Evolutionary conservation across 805 yeast species (phyloP).

Genomic region (Pichia eremophila): DNA sequence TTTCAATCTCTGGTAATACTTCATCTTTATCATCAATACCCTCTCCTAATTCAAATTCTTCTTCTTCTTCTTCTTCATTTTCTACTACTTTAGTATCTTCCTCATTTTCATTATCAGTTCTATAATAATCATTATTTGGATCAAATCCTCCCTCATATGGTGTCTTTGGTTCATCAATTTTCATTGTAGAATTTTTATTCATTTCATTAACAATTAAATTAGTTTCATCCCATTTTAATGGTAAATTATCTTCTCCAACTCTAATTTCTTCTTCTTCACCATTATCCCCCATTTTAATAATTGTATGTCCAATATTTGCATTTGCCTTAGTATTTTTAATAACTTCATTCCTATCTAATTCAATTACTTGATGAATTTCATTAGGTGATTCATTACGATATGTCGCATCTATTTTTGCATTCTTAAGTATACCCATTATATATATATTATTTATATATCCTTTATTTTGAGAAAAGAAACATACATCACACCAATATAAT

Average conservation of each 20-base stretch:
- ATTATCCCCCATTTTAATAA: not conserved
- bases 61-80: slow-evolving; percentile 12
- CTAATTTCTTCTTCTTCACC: too few relatives aligned
- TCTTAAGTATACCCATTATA: slow-evolving; percentile 27
- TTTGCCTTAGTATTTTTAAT: slow-evolving; percentile 40
- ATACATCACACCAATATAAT: too few relatives aligned
- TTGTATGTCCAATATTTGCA: not conserved
- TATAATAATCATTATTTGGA: slow-evolving; percentile 72
- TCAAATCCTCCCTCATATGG: slow-evolving; percentile 88
- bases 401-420: slow-evolving; percentile 18
- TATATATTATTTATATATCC: too few relatives aligned
- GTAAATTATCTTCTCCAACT: too few relatives aligned
- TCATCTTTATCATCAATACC: not conserved
- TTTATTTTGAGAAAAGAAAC: too few relatives aligned
- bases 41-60: slow-evolving; percentile 1
- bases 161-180: slow-evolving; percentile 90
- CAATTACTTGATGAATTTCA: slow-evolving; percentile 11
- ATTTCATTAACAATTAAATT: slow-evolving; percentile 68
- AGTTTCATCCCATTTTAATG: slow-evolving; percentile 77
- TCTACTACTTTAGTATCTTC: too few relatives aligned
- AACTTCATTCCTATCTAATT: slow-evolving; percentile 52
- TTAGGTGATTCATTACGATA: slow-evolving; percentile 16
- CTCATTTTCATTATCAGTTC: slow-evolving; percentile 52
- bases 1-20: not conserved
- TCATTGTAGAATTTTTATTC: slow-evolving; percentile 64